A percentile compares a stretch with the other conserved stretches of the same genome.
Conservation (phyloP, 2,329 filamentous ascomycete species). For the Scorias spongiosa region DNA sequence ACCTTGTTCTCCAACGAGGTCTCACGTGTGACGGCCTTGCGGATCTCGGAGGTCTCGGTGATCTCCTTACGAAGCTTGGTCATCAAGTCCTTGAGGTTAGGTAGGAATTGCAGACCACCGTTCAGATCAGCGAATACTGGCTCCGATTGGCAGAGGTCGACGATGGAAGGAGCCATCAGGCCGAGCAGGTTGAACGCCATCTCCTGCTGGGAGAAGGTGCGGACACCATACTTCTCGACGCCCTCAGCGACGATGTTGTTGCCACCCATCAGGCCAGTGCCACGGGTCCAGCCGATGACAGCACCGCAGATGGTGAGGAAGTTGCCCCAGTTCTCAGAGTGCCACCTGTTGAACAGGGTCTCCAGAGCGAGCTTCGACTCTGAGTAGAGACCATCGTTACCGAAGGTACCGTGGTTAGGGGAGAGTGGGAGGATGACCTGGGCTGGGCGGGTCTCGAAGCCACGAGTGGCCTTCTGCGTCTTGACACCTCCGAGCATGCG, state of each 20-base stretch:
- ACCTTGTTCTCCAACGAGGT: conserved; percentile 94
- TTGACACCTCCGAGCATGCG: conserved; percentile 85
- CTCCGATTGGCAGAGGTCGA: conserved; percentile 88
- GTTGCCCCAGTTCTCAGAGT: conserved; percentile 92
- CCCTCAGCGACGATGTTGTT: conserved; percentile 97
- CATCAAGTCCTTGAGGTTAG: conserved; percentile 89
- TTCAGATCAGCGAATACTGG: conserved; percentile 96
- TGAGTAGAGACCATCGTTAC: conserved; percentile 93
- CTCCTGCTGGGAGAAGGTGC: conserved; percentile 97
- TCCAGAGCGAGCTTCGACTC: conserved; percentile 96
- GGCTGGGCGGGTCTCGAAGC: conserved; percentile 87
- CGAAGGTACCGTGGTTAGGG: conserved; percentile 96
- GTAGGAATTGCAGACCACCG: conserved; percentile 93
- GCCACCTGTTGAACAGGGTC: conserved; percentile 96
- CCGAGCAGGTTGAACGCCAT: conserved; percentile 99
- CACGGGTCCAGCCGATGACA: conserved; percentile 97
- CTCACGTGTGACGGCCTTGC: conserved; percentile 87
- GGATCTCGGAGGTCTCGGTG: conserved; percentile 86
- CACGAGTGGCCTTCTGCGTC: conserved; percentile 70
- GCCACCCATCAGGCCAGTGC: conserved; percentile 91
- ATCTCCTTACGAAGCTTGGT: conserved; percentile 85
- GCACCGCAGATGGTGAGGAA: conserved; percentile 97
- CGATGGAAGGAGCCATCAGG: conserved; percentile 84
- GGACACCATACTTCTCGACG: conserved; percentile 89
- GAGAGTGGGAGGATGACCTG: conserved; percentile 93